Evolutionary conservation across 2,329 filamentous ascomycete species (phyloP), one percentile per base, ranked within the genome.

Genomic region (Fusarium paranaense): DNA sequence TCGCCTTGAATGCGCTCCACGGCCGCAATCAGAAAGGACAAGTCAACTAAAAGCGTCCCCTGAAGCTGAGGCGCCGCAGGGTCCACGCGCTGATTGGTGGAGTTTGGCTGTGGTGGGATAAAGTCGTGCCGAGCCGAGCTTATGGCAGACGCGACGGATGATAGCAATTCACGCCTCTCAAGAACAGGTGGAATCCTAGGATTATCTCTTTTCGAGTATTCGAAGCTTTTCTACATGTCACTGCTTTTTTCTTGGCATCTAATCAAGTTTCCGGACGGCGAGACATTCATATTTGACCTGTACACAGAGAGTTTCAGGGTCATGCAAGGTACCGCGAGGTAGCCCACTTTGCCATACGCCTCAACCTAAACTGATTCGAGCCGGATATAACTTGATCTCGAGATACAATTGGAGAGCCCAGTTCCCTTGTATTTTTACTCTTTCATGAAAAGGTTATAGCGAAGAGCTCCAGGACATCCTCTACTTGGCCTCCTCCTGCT

Each of bases 21-120:
- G 63, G 69, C 66, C 73, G 61, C 70, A 78, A 66, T 66, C 70
- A 67, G 75, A 78, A 78, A 78, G 77, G 77, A 78, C 77, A 78
- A 64, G 77, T 78, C 76, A 78, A 70, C 77, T 75, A 77, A 76
- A 78, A 70, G 65, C 62, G 62, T 70, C 65, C 69, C 74, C 64
- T 64, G 61, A 76, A 56, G 72, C 57, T 64, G 62, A 70, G 62
- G 71, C 64, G 47, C 22, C 6, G 57, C 69, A 78, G 77, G 76
- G 66, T 69, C 75, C 62, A 66, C 62, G 16, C 30, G 62, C 60
- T 78, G 73, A 78, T 78, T 78, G 76, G 76, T 20, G 37, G 58
- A 10, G 14, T n/a, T 20, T 18, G 18, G 14, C 2, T 42, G 38
- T n/a, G 30, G 58, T 78, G 76, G 76, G 75, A 71, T 72, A 78